Base-by-base conservation (phyloP, 1,284 basidiomycete species). In the Puccinia polysora region DNA sequence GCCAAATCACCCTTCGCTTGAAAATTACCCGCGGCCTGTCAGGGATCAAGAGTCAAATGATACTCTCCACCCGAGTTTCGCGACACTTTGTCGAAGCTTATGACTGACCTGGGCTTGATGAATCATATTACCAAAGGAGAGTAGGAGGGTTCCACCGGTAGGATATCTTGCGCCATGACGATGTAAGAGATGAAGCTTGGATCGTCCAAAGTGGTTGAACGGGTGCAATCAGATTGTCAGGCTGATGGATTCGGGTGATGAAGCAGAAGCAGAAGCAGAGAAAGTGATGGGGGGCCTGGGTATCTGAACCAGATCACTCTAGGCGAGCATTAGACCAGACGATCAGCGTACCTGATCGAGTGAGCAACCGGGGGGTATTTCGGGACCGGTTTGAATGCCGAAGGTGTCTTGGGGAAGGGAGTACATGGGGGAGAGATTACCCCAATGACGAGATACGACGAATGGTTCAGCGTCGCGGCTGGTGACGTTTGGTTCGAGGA, bases 141-240 rank as follows among this genome's bases (percentile, higher is more conserved):
- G 36, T 20, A 56, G 18, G 38, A 40, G 40, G 38, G 38, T 56
- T 12, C 28, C 65, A 18, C 52, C 34, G 14, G 67, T 69, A 14
- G 67, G 67, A 40, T 69, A 69, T 25, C 67, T 58, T n/a, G 55
- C 67, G 28, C 67, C 67, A 59, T 69, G 67, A 15, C 67, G 67
- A 47, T 69, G 67, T 12, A 69, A 6, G 10, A 69, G 23, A 58
- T 69, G 67, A 25, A 69, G 28, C 67, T 69, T 28, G n/a, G 40
- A 45, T 45, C n/a, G 40, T 10, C 10, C n/a, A 45, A 45, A 45
- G n/a, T 45, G 10, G 10, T 45, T 10, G n/a, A 45, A 10, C 10
- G n/a, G 45, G 28, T 32, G 18, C 18, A 34, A 4, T 28, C n/a
- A 15, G 45, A 65, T 15, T 6, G n/a, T n/a, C 10, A 12, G 18